Percentiles rank a stretch among this genome's conserved stretches.
Conservation (phyloP, 78 protist species). For the Diacronema lutheri region DNA sequence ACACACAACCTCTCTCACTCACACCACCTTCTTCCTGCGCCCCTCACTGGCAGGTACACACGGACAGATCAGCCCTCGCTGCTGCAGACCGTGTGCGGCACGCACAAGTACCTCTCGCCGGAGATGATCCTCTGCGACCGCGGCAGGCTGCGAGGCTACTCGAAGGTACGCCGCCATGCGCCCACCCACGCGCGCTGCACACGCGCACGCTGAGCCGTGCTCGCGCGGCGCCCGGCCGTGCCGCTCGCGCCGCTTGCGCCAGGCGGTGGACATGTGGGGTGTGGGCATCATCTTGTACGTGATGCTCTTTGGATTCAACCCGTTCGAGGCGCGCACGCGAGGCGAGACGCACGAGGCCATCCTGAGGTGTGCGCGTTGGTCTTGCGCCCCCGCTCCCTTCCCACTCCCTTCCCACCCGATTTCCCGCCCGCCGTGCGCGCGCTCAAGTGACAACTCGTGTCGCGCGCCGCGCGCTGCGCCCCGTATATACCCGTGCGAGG, state of each 20-base stretch:
- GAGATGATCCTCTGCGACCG: slow-evolving; percentile 18
- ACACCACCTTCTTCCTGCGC: too few species aligned
- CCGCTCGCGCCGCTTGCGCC: too few species aligned
- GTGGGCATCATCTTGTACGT: not conserved
- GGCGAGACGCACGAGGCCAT: not conserved
- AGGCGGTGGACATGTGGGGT: not conserved
- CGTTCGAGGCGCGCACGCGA: not conserved
- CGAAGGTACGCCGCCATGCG: too few species aligned
- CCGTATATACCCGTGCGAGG: not conserved
- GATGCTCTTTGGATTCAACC: not conserved
- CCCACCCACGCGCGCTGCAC: too few species aligned
- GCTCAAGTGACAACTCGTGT: not conserved
- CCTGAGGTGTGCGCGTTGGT: too few species aligned
- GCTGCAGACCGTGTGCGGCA: not conserved
- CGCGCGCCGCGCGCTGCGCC: not conserved
- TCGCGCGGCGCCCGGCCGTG: too few species aligned
- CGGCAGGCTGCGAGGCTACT: not conserved
- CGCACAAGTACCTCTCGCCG: not conserved
- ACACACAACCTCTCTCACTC: too few species aligned
- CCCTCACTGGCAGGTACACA: too few species aligned
- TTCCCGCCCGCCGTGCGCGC: not conserved
- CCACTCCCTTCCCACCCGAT: too few species aligned
- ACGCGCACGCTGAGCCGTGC: too few species aligned
- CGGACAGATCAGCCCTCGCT: too few species aligned
- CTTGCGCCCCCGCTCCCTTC: too few species aligned